phyloP scores from a whole-genome alignment of 345 rosid genomes.

The Moringa oleifera region DNA sequence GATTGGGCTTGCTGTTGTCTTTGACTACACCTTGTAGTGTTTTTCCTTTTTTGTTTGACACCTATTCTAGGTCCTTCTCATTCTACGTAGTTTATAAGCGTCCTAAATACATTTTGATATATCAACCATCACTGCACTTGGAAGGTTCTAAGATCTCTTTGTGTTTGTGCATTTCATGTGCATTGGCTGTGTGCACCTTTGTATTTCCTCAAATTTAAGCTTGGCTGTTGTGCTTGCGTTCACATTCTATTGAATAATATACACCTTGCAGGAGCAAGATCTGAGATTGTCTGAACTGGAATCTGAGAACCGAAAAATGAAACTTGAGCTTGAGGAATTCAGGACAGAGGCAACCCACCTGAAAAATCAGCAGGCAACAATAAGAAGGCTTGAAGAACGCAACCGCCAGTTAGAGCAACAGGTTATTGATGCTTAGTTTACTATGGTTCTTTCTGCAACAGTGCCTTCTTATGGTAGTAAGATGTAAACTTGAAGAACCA shows the following conservation, averaged over 20 bases:
- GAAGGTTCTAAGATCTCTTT: too few relatives aligned
- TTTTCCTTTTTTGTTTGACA: too few relatives aligned
- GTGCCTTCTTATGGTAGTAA: too few relatives aligned
- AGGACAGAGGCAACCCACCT: constrained; percentile 93
- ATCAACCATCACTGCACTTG: too few relatives aligned
- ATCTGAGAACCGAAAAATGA: constrained; percentile 94
- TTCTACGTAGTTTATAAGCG: too few relatives aligned
- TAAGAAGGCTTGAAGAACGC: constrained; percentile 97
- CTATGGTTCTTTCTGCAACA: not conserved
- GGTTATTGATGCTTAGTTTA: constrained; percentile 39
- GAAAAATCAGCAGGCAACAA: constrained; percentile 97
- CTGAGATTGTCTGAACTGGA: constrained; percentile 77
- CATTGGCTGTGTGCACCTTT: not conserved
- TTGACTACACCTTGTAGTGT: too few relatives aligned
- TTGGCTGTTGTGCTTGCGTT: not conserved
- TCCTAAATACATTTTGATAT: too few relatives aligned
- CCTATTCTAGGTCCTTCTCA: too few relatives aligned
- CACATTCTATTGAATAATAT: not conserved
- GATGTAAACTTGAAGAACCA: constrained; percentile 1
- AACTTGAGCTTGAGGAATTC: constrained; percentile 92
- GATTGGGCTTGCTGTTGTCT: too few relatives aligned
- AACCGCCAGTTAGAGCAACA: constrained; percentile 97
- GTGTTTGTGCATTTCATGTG: not conserved
- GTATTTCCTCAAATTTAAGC: not conserved
- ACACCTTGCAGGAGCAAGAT: constrained; percentile 81